A percentile compares a stretch with the other conserved stretches of the same genome.
These are phyloP conservation scores for Lichtheimia ramosa DNA, from an alignment of 371 early-diverging fungal genomes.

Conservation along the genomic window DNA sequence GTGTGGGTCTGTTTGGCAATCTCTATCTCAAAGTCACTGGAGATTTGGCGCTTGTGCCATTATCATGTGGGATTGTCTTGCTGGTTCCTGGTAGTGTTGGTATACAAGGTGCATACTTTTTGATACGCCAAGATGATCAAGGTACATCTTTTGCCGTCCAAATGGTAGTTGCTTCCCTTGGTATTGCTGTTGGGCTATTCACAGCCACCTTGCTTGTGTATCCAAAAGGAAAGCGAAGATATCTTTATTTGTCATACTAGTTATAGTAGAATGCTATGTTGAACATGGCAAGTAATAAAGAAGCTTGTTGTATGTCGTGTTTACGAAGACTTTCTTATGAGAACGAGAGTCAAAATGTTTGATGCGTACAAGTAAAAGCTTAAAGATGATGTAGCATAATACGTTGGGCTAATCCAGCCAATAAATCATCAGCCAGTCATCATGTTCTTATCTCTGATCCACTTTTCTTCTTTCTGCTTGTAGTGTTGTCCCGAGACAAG, in stretches of 20 bases:
- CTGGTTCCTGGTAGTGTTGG: constrained; percentile 46
- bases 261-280: too few relatives aligned
- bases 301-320: too few relatives aligned
- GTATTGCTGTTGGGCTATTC: constrained; percentile 46
- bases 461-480: too few relatives aligned
- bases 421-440: too few relatives aligned
- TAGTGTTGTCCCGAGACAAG: too few relatives aligned
- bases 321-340: too few relatives aligned
- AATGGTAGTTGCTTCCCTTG: constrained; percentile 46
- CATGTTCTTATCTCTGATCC: too few relatives aligned
- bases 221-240: constrained; percentile 5
- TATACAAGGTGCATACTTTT: constrained; percentile 40
- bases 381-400: too few relatives aligned
- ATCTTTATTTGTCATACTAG: constrained; percentile 9
- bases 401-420: too few relatives aligned
- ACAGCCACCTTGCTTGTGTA: constrained; percentile 26
- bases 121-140: constrained; percentile 38
- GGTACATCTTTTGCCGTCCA: constrained; percentile 47
- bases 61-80: constrained; percentile 41
- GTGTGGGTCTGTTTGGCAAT: constrained; percentile 35
- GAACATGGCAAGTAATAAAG: too few relatives aligned
- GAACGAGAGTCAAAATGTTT: too few relatives aligned
- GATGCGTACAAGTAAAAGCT: too few relatives aligned
- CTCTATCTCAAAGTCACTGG: constrained; percentile 37
- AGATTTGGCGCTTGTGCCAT: constrained; percentile 33